Evolutionary conservation across 768 basidiomycete genomes (phyloP).

Genomic region (Sarcodon sp.): DNA sequence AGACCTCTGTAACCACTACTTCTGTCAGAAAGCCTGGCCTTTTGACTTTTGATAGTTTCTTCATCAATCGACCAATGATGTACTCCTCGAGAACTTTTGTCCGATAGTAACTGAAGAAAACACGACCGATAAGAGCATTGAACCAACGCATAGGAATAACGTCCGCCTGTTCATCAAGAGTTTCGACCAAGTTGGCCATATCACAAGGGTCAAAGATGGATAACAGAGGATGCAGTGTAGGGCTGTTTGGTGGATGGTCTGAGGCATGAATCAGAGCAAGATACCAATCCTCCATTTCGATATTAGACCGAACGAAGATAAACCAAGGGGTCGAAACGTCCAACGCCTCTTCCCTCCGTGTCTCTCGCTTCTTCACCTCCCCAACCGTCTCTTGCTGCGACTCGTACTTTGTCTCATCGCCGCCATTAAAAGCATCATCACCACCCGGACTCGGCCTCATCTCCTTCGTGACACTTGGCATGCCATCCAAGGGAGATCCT

Average conservation of each 20-base stretch:
- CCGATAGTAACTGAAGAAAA: constrained; percentile 87
- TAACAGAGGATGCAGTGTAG: constrained; percentile 45
- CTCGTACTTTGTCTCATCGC: constrained; percentile 11
- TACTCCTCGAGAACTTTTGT: constrained; percentile 73
- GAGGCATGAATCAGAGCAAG: constrained; percentile 68
- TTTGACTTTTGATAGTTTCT: constrained; percentile 87
- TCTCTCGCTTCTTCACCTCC: constrained; percentile 20
- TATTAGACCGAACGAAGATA: constrained; percentile 78
- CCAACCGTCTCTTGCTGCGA: constrained; percentile 22
- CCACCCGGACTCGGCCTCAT: constrained; percentile 19
- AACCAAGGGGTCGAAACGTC: constrained; percentile 70
- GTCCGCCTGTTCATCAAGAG: constrained; percentile 87
- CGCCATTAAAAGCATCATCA: constrained; percentile 7
- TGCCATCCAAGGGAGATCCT: constrained; percentile 15
- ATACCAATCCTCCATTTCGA: constrained; percentile 98
- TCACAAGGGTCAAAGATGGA: constrained; percentile 62
- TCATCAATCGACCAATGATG: constrained; percentile 83
- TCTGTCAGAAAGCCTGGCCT: constrained; percentile 79
- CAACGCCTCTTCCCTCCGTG: constrained; percentile 35
- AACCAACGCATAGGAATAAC: constrained; percentile 97
- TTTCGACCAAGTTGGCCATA: constrained; percentile 74
- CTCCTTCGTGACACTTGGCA: constrained; percentile 42
- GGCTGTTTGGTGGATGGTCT: constrained; percentile 45
- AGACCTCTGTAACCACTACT: constrained; percentile 78
- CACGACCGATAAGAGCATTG: constrained; percentile 83